phyloP scores from a whole-genome alignment of 2,329 filamentous ascomycete genomes.

The Colletotrichum tanaceti region DNA sequence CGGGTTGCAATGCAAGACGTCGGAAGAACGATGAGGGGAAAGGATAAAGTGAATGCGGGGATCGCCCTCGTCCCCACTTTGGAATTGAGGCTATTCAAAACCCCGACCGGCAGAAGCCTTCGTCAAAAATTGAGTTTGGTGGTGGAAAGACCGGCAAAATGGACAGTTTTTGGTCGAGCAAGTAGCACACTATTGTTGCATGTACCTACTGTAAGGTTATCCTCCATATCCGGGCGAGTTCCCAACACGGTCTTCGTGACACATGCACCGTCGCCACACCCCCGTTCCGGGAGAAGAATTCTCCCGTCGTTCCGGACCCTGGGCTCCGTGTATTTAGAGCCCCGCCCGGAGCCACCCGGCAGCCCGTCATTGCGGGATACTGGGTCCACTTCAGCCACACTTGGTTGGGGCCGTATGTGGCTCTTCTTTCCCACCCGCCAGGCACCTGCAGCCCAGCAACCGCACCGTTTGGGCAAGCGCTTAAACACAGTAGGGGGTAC shows the following conservation, averaged over 20 bases:
- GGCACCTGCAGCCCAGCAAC: slow-evolving; percentile 39
- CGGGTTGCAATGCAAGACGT: neutral
- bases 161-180: neutral
- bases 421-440: slow-evolving; percentile 3
- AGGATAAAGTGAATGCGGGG: slow-evolving; percentile 27
- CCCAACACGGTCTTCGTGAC: no score
- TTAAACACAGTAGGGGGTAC: slow-evolving; percentile 33
- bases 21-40: slow-evolving; percentile 32
- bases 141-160: neutral
- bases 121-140: slow-evolving; percentile 5
- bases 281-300: neutral
- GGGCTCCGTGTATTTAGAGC: neutral
- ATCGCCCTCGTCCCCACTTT: slow-evolving; percentile 31
- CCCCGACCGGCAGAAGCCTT: slow-evolving; percentile 24
- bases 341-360: slow-evolving; percentile 10
- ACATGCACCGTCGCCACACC: neutral
- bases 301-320: slow-evolving; percentile 10
- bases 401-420: neutral
- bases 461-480: slow-evolving; percentile 40
- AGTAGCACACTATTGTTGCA: neutral
- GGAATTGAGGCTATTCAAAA: slow-evolving; percentile 38
- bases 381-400: slow-evolving; percentile 21
- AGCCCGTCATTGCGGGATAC: slow-evolving; percentile 14
- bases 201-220: neutral
- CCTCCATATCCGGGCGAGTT: neutral